Evolutionary conservation across 1,284 basidiomycete genomes (phyloP), one percentile per base, ranked within the genome.

Genomic region (Blastosporella zonata): DNA sequence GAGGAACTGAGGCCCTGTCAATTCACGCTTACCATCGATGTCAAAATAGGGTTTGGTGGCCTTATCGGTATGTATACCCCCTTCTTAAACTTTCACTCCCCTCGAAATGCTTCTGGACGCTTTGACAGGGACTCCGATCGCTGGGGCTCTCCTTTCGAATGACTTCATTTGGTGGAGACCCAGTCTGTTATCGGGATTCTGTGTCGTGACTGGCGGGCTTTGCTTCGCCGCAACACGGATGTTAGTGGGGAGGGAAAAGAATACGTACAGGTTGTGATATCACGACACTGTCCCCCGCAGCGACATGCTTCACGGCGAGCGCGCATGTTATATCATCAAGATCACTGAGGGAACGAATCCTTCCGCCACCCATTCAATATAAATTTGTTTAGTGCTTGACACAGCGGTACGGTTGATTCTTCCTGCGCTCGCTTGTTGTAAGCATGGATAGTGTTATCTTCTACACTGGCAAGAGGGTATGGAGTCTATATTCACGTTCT

Each of bases 11-110:
- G 13, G 41, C 29, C 44, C 21, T 21, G 28, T 28, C 35, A 39
- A 28, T 55, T 22, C 47, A 28, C 18, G 43, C 22, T 29, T 21
- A 20, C 15, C 29, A 8, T 6, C 25, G 10, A 31, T 3, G 12
- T 9, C 7, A 37, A 47, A 25, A 22, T 33, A 71, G 71, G 71
- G 2, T 47, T 72, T 15, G 69, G 69, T 9, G 70, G 66, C 2
- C 62, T 73, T 21, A 52, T 72, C 28, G 70, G 70, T 66, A 57
- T 23, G 57, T 43, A 37, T 20, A 7, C 6, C 41, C 5, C 41
- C 6, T 21, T 45, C 22, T 22, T 36, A n/a, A n/a, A n/a, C n/a
- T n/a, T n/a, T n/a, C n/a, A n/a, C n/a, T n/a, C n/a, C n/a, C n/a
- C n/a, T 33, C n/a, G 6, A 21, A 12, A 13, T 15, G 27, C 3